These are phyloP conservation scores for Oryza meridionalis DNA, from an alignment of 176 grass and related monocot species.

Conservation along the genomic window DNA sequence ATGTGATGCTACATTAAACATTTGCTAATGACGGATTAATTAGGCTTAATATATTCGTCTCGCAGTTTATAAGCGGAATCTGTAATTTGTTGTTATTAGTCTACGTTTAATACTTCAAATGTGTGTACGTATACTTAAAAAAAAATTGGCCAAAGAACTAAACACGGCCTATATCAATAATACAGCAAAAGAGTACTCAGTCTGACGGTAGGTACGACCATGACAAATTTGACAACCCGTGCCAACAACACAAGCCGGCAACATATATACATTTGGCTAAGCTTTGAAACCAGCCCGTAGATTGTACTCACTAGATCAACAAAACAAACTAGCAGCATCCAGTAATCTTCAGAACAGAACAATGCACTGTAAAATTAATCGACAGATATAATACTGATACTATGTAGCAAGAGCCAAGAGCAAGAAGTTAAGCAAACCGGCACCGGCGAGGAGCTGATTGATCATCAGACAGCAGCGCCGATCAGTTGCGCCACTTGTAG, in stretches of 20 bases:
- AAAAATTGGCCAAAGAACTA: too few relatives aligned
- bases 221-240: neutral
- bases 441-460: neutral
- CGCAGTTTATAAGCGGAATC: too few relatives aligned
- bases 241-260: neutral
- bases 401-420: neutral
- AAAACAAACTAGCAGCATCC: neutral
- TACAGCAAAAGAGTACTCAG: neutral
- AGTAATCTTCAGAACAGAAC: neutral
- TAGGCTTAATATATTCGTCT: too few relatives aligned
- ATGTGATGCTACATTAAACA: too few relatives aligned
- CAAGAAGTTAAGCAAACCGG: neutral
- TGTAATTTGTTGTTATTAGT: too few relatives aligned
- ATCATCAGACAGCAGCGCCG: neutral
- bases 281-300: neutral
- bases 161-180: neutral
- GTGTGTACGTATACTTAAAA: too few relatives aligned
- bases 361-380: neutral
- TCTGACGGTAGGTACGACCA: neutral
- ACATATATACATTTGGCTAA: neutral
- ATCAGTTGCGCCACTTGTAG: constrained; percentile 64
- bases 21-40: too few relatives aligned
- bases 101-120: too few relatives aligned
- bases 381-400: neutral
- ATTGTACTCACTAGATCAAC: too few relatives aligned